Conservation (phyloP, 352 stramenopile genomes). For the Lagenidium giganteum region DNA sequence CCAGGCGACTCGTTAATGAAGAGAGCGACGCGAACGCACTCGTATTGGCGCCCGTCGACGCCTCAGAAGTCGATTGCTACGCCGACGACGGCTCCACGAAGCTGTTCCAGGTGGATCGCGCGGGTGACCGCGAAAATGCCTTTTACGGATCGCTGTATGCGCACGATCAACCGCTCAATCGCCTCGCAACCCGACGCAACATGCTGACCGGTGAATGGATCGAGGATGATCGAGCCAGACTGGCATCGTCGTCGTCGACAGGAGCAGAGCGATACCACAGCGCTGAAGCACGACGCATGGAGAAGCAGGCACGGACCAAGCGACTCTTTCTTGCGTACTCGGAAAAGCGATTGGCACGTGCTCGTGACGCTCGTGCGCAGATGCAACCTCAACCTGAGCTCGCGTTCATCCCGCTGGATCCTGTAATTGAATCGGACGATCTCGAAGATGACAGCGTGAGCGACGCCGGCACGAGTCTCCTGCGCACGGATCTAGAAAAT, state of each 20-base stretch:
- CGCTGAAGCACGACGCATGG: slow-evolving; percentile 25
- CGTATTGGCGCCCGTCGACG: slow-evolving; percentile 7
- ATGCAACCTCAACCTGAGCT: slow-evolving; percentile 23
- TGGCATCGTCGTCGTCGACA: slow-evolving; percentile 14
- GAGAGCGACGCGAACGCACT: background rate
- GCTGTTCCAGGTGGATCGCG: slow-evolving; percentile 62
- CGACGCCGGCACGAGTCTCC: slow-evolving; percentile 7
- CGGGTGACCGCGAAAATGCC: slow-evolving; percentile 58
- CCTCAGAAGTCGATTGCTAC: slow-evolving; percentile 10
- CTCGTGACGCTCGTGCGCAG: too few species aligned
- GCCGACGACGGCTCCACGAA: slow-evolving; percentile 6
- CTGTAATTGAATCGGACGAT: slow-evolving; percentile 23
- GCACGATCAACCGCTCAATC: slow-evolving; percentile 62
- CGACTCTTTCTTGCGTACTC: slow-evolving; percentile 70
- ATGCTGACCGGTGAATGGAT: slow-evolving; percentile 43
- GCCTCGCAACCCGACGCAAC: slow-evolving; percentile 40
- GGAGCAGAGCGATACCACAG: slow-evolving; percentile 50
- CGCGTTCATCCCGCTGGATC: slow-evolving; percentile 56
- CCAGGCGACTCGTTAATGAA: background rate
- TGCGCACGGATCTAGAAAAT: slow-evolving; percentile 62
- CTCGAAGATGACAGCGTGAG: background rate
- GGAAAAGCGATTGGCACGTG: slow-evolving; percentile 33
- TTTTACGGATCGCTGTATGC: slow-evolving; percentile 64
- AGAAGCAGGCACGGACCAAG: slow-evolving; percentile 31
- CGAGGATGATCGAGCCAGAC: background rate